phyloP scores from a whole-genome alignment of 176 grass and related monocot species.

The Aegilops sharonensis region DNA sequence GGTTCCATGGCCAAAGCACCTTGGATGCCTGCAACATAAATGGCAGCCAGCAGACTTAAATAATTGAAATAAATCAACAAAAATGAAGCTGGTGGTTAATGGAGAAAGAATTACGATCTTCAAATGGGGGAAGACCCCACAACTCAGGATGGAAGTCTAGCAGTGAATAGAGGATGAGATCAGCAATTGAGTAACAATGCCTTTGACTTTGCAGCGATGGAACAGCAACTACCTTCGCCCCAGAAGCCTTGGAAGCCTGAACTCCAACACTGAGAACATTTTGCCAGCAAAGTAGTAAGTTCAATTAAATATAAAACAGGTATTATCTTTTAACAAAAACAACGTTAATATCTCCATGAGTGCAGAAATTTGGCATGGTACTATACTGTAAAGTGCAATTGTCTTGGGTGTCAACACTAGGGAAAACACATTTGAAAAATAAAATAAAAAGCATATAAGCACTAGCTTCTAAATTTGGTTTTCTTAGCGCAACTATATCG shows the following conservation, averaged over 20 bases:
- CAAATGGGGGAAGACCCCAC: slow-evolving; percentile 84
- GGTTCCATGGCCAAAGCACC: slow-evolving; percentile 67
- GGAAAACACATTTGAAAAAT: not conserved
- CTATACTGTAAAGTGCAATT: not conserved
- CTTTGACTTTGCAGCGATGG: slow-evolving; percentile 81
- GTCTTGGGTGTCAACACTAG: not conserved
- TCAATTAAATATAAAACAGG: slow-evolving; percentile 10
- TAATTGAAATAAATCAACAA: not conserved
- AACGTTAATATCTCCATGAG: not conserved
- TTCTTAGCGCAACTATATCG: not conserved
- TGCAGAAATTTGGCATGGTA: not conserved
- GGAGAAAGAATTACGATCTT: slow-evolving; percentile 63
- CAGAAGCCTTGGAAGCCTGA: slow-evolving; percentile 74
- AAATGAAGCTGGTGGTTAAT: slow-evolving; percentile 4
- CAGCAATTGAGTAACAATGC: slow-evolving; percentile 57
- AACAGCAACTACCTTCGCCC: slow-evolving; percentile 79
- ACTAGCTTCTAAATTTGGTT: not conserved
- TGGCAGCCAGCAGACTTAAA: slow-evolving; percentile 8
- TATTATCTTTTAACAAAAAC: not conserved
- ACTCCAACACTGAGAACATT: slow-evolving; percentile 66
- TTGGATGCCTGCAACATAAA: slow-evolving; percentile 55
- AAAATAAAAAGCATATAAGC: not conserved
- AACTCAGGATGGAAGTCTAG: slow-evolving; percentile 80
- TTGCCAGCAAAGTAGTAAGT: slow-evolving; percentile 19
- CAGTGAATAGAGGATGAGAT: slow-evolving; percentile 70